phyloP scores from a whole-genome alignment of 768 basidiomycete genomes.

The Cubamyces lactineus region DNA sequence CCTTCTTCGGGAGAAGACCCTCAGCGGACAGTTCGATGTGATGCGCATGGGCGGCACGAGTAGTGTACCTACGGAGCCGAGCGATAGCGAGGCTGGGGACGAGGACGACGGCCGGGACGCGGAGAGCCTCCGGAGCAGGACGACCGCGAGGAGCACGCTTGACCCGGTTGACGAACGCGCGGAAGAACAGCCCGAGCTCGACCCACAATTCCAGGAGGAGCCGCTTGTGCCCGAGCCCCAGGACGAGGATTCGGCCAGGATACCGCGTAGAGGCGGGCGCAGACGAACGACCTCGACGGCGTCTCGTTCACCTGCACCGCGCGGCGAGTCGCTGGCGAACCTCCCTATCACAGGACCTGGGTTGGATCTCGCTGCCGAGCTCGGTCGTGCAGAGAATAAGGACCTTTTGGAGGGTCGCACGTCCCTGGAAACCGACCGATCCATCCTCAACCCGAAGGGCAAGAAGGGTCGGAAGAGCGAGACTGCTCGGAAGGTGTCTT shows the following conservation, averaged over 20 bases:
- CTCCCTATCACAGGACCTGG: conserved; percentile 88
- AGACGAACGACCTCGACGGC: conserved; percentile 32
- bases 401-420: conserved; percentile 65
- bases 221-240: conserved; percentile 13
- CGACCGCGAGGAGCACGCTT: conserved; percentile 58
- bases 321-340: conserved; percentile 83
- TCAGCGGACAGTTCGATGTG: conserved; percentile 86
- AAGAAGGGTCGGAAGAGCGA: conserved; percentile 36
- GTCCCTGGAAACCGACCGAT: conserved; percentile 54
- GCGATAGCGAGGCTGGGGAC: conserved; percentile 31
- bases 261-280: conserved; percentile 20
- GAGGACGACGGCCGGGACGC: conserved; percentile 37
- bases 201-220: conserved; percentile 43
- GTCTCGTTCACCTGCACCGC: conserved; percentile 50
- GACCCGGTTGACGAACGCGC: conserved; percentile 54
- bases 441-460: conserved; percentile 49
- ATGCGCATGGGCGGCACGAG: conserved; percentile 44
- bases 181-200: conserved; percentile 50
- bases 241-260: conserved; percentile 14
- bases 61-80: conserved; percentile 51
- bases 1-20: conserved; percentile 85
- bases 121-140: conserved; percentile 56
- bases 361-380: conserved; percentile 87
- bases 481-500: conserved; percentile 38
- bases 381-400: conserved; percentile 90